These are phyloP conservation scores for Pichia sp. DNA, from an alignment of 1,139 yeast species.

Conservation along the genomic window DNA sequence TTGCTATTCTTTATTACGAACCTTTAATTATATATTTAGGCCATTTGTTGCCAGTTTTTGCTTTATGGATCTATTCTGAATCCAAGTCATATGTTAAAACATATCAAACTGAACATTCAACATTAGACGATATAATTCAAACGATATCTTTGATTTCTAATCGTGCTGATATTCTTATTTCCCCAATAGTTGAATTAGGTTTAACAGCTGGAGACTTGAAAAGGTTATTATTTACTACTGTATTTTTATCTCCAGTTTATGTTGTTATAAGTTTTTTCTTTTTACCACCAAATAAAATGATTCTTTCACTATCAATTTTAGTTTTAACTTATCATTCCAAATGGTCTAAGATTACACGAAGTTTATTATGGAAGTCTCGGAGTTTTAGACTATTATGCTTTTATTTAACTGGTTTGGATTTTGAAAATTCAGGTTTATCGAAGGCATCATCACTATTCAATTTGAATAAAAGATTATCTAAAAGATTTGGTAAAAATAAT, in stretches of 20 bases:
- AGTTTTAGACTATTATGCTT: slow-evolving; percentile 64
- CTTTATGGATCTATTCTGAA: slow-evolving; percentile 60
- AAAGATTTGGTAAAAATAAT: slow-evolving; percentile 12
- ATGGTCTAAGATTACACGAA: slow-evolving; percentile 74
- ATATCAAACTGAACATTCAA: slow-evolving; percentile 63
- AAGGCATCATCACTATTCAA: slow-evolving; percentile 29
- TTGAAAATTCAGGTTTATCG: slow-evolving; percentile 44
- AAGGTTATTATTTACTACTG: slow-evolving; percentile 72
- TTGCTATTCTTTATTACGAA: slow-evolving; percentile 69
- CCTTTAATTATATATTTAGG: slow-evolving; percentile 70
- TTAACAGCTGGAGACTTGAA: slow-evolving; percentile 74
- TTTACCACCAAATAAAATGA: slow-evolving; percentile 63
- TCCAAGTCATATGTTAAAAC: slow-evolving; percentile 43
- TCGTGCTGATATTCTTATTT: slow-evolving; percentile 67
- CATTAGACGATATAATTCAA: slow-evolving; percentile 84
- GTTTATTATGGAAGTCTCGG: slow-evolving; percentile 77
- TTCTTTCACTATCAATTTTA: slow-evolving; percentile 55
- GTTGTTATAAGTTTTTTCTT: slow-evolving; percentile 61
- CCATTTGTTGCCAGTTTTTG: slow-evolving; percentile 65
- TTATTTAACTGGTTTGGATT: slow-evolving; percentile 82
- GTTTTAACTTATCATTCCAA: slow-evolving; percentile 80
- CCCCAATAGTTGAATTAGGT: slow-evolving; percentile 68
- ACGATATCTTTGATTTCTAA: slow-evolving; percentile 69
- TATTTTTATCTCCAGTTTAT: slow-evolving; percentile 80
- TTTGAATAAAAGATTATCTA: slow-evolving; percentile 31